A percentile compares a stretch with the other conserved stretches of the same genome.
Conservation (phyloP, 73 alveolate species). For the Symbiodinium natans region DNA sequence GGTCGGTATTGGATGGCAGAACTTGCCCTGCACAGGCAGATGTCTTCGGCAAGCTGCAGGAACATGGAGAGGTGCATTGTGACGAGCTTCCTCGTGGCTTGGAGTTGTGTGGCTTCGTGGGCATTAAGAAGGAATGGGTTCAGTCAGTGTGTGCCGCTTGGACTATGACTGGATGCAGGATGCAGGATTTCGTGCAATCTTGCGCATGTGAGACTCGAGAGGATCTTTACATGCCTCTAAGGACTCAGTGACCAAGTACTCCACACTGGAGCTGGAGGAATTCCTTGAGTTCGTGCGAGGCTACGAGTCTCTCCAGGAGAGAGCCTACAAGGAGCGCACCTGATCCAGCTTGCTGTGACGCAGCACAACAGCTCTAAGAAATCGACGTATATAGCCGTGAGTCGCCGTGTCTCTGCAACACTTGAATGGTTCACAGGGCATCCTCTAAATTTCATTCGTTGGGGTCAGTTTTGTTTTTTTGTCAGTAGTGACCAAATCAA, state of each 20-base stretch:
- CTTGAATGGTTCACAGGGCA: too few relatives aligned
- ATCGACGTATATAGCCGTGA: too few relatives aligned
- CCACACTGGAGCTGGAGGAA: conserved; percentile 78
- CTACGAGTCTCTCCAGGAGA: conserved; percentile 36
- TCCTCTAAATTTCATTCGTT: too few relatives aligned
- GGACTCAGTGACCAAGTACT: conserved; percentile 29
- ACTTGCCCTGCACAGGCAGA: too few relatives aligned
- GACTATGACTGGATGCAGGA: neutral
- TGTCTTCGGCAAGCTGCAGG: conserved; percentile 77
- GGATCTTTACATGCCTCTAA: neutral
- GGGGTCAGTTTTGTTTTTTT: too few relatives aligned
- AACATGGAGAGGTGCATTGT: conserved; percentile 38
- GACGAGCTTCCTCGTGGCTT: conserved; percentile 55
- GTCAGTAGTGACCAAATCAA: too few relatives aligned
- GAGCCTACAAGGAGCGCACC: conserved; percentile 38
- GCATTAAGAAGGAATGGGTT: conserved; percentile 43
- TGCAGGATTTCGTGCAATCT: neutral
- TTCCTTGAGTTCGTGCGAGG: conserved; percentile 44
- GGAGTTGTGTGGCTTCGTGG: conserved; percentile 71
- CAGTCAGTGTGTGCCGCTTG: neutral
- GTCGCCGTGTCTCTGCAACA: too few relatives aligned
- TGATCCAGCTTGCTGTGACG: neutral
- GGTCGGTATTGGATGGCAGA: too few relatives aligned
- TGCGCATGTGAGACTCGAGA: too few relatives aligned
- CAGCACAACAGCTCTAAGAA: neutral